Evolutionary conservation across 352 stramenopile genomes (phyloP).

Genomic region (Phytophthora macrochlamydospora): DNA sequence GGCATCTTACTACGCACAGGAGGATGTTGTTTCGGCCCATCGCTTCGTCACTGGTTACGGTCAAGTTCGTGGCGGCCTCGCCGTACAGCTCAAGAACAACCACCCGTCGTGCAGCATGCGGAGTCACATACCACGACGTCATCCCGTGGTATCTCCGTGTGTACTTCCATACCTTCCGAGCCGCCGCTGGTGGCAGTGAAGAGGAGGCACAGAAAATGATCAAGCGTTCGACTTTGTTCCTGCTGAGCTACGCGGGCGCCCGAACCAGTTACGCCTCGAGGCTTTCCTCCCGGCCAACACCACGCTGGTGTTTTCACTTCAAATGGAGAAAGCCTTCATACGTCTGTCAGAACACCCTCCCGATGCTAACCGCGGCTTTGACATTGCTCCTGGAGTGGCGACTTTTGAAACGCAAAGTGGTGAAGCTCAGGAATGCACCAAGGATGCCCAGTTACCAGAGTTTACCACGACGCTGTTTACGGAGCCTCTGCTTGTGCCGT

Average conservation of each 20-base stretch:
- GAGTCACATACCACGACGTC: conserved; percentile 75
- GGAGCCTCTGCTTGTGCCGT: conserved; percentile 78
- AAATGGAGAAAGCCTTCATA: conserved; percentile 86
- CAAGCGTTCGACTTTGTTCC: conserved; percentile 56
- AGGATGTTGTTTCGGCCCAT: conserved; percentile 58
- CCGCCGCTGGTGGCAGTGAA: conserved; percentile 7
- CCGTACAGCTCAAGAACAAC: conserved; percentile 68
- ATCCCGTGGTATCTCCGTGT: conserved; percentile 83
- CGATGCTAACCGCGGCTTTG: conserved; percentile 88
- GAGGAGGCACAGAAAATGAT: conserved; percentile 20
- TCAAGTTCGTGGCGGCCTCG: conserved; percentile 75
- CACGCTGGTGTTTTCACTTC: conserved; percentile 65
- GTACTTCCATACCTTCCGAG: conserved; percentile 77
- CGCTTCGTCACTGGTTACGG: conserved; percentile 81
- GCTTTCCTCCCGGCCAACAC: conserved; percentile 56
- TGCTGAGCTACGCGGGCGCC: conserved; percentile 54
- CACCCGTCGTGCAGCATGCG: conserved; percentile 51
- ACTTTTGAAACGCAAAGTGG: conserved; percentile 36
- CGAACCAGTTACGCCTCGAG: conserved; percentile 66
- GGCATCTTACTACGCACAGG: conserved; percentile 19
- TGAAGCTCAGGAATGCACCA: conserved; percentile 8
- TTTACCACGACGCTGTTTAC: conserved; percentile 66
- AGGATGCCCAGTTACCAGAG: conserved; percentile 3
- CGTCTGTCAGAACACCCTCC: conserved; percentile 83
- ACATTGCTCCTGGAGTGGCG: conserved; percentile 69